phyloP scores from a whole-genome alignment of 1,284 basidiomycete species.

The Apiotrichum brassicae region DNA sequence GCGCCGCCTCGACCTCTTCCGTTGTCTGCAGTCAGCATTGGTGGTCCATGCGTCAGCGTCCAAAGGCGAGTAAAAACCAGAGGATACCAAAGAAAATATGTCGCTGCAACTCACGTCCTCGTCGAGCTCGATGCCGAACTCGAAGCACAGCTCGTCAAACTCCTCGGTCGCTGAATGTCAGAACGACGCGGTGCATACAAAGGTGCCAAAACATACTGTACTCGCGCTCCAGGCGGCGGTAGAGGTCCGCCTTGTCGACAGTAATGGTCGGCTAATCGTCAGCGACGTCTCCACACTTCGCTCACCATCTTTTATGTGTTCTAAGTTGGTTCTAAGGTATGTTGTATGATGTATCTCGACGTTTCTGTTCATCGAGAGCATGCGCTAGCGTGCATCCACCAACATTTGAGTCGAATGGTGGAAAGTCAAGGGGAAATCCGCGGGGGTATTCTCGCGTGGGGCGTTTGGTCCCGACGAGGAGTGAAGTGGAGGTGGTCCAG shows the following conservation, averaged over 20 bases:
- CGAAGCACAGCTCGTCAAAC: constrained; percentile 93
- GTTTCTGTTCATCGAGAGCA: not conserved
- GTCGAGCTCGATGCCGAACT: constrained; percentile 95
- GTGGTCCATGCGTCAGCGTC: not conserved
- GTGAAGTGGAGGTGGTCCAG: too few species aligned
- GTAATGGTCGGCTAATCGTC: constrained; percentile 88
- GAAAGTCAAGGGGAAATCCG: not conserved
- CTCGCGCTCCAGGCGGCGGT: constrained; percentile 71
- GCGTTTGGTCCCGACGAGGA: not conserved
- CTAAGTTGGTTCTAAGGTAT: too few species aligned
- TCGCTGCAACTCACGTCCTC: constrained; percentile 73
- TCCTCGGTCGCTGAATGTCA: constrained; percentile 69
- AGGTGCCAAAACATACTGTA: constrained; percentile 62
- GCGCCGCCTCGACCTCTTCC: constrained; percentile 71
- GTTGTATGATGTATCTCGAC: not conserved
- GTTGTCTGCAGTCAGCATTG: constrained; percentile 60
- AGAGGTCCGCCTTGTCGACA: constrained; percentile 93
- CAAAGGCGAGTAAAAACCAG: too few species aligned
- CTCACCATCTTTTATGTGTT: too few species aligned
- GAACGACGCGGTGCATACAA: not conserved
- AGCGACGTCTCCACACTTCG: too few species aligned
- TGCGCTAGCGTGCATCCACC: not conserved
- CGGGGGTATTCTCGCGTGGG: not conserved
- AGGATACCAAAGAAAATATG: too few species aligned
- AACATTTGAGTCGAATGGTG: not conserved